Percentiles rank a stretch among this genome's conserved stretches.
These are phyloP conservation scores for Physocladia obscura DNA, from an alignment of 192 early-diverging fungal genomes.

Conservation along the genomic window DNA sequence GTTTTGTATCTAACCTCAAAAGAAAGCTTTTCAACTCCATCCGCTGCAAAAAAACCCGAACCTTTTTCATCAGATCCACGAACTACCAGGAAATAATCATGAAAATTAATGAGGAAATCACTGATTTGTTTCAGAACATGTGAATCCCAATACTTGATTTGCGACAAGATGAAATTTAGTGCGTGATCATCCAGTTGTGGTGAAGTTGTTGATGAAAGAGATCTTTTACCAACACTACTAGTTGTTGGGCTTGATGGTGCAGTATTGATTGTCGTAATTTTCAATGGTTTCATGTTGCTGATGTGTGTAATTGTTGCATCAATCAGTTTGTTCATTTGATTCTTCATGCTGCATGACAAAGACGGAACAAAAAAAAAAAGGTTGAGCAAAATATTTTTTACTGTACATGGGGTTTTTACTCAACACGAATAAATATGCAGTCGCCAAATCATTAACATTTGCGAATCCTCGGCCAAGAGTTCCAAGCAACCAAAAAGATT, in stretches of 20 bases:
- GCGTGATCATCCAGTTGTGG: conserved; percentile 1
- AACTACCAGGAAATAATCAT: conserved; percentile 5
- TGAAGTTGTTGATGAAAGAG: no score
- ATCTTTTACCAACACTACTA: no score
- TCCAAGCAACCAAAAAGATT: conserved; percentile 45
- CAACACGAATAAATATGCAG: conserved; percentile 30
- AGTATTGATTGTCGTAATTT: background rate
- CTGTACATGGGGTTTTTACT: no score
- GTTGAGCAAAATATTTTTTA: no score
- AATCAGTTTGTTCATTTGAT: conserved; percentile 13
- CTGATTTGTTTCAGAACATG: conserved; percentile 9
- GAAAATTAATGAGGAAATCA: conserved; percentile 10
- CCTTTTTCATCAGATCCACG: background rate
- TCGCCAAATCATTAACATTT: conserved; percentile 28
- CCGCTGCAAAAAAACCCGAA: background rate
- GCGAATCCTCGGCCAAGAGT: conserved; percentile 23
- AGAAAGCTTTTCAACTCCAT: no score
- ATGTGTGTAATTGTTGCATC: background rate
- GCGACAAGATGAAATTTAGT: background rate
- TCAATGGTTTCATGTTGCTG: background rate
- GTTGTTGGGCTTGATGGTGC: no score
- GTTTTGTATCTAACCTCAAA: no score
- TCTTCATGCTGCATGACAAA: background rate
- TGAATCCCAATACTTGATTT: conserved; percentile 15
- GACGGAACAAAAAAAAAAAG: no score